phyloP scores from a whole-genome alignment of 495 filamentous ascomycete species.

The Thermothielavioides terrestris region DNA sequence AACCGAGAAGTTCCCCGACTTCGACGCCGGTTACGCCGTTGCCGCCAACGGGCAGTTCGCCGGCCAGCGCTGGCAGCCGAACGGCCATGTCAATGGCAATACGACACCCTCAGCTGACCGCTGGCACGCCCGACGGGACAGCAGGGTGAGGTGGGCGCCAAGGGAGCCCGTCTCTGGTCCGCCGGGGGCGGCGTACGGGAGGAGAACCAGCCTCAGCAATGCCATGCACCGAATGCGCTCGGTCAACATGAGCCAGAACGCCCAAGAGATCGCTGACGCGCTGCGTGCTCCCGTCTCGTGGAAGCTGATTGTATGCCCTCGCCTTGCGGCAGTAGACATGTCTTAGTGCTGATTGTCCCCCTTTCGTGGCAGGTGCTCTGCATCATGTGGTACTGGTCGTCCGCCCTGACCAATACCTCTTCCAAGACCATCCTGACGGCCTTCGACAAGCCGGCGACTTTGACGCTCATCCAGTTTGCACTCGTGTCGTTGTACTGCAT shows the following conservation, averaged over 20 bases:
- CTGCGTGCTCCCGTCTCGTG: constrained; percentile 85
- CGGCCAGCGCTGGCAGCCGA: constrained; percentile 27
- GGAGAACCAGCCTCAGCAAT: constrained; percentile 79
- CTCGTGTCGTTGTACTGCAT: constrained; percentile 89
- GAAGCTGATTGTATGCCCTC: constrained; percentile 41
- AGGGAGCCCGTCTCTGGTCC: constrained; percentile 27
- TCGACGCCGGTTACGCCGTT: constrained; percentile 32
- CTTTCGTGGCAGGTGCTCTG: constrained; percentile 57
- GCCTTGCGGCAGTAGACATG: not conserved
- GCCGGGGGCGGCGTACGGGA: constrained; percentile 48
- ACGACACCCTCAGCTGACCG: constrained; percentile 24
- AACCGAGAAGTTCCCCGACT: constrained; percentile 49
- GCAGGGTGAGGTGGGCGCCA: constrained; percentile 39
- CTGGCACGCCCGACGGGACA: constrained; percentile 47
- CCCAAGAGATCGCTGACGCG: constrained; percentile 86
- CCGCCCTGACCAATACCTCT: constrained; percentile 91
- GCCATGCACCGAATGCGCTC: constrained; percentile 71
- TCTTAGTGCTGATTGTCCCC: constrained; percentile 14
- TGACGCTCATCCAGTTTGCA: constrained; percentile 91
- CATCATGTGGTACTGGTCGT: constrained; percentile 85
- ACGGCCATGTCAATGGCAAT: constrained; percentile 28
- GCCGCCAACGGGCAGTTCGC: constrained; percentile 24
- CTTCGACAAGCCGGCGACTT: constrained; percentile 82
- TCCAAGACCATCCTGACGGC: constrained; percentile 95
- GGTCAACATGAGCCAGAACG: constrained; percentile 80